These are phyloP conservation scores for Camellia granthamiana DNA, from an alignment of 148 eudicot species.

Conservation along the genomic window DNA sequence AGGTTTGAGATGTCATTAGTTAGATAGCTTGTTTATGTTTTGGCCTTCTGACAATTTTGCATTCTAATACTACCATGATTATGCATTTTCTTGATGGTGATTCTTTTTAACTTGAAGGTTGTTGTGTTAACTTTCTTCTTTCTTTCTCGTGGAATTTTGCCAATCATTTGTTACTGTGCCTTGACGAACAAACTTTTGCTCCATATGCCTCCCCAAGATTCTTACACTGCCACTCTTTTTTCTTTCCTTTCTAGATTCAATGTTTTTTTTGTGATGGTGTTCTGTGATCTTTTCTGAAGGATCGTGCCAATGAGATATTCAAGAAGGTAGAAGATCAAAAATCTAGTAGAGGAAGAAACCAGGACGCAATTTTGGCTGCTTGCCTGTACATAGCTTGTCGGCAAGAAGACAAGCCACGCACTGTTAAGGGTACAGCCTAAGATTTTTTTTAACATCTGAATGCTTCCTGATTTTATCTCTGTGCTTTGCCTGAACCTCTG, in stretches of 20 bases:
- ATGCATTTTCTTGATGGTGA: too few species aligned
- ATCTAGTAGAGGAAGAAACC: slow-evolving; percentile 92
- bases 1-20: neutral
- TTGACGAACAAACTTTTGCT: neutral
- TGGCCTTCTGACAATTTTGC: neutral
- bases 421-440: slow-evolving; percentile 79
- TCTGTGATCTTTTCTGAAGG: slow-evolving; percentile 38
- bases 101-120: neutral
- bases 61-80: neutral
- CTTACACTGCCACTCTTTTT: neutral
- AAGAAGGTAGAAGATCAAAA: slow-evolving; percentile 96
- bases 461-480: slow-evolving; percentile 40
- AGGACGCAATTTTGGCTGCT: slow-evolving; percentile 94
- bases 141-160: too few species aligned
- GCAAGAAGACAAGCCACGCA: slow-evolving; percentile 94
- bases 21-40: neutral
- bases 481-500: slow-evolving; percentile 48
- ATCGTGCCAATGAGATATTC: slow-evolving; percentile 95
- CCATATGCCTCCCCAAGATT: neutral
- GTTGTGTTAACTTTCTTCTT: neutral
- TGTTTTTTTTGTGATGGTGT: slow-evolving; percentile 4
- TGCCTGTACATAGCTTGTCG: slow-evolving; percentile 91
- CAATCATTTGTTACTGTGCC: too few species aligned
- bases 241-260: neutral
- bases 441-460: slow-evolving; percentile 26